phyloP scores from a whole-genome alignment of 108 stramenopile genomes.

The Craspedostauros australis region DNA sequence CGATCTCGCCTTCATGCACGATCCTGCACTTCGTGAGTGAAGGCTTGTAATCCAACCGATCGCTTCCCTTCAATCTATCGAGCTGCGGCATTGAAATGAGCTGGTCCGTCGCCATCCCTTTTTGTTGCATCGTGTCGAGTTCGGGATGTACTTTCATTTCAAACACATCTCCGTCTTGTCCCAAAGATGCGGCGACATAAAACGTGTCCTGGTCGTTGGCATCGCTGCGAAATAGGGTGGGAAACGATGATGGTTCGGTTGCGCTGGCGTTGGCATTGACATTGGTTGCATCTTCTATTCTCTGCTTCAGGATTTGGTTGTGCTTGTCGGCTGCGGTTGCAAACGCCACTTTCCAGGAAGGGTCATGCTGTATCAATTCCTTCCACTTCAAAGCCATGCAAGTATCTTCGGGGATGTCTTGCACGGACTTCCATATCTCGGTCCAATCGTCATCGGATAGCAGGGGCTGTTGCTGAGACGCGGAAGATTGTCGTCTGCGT shows the following conservation, averaged over 20 bases:
- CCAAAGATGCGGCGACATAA: conserved; percentile 56
- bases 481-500: neutral
- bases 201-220: no score
- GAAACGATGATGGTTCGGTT: neutral
- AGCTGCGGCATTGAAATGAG: conserved; percentile 13
- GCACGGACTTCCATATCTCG: conserved; percentile 23
- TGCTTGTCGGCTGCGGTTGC: conserved; percentile 22
- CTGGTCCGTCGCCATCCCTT: no score
- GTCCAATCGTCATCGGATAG: conserved; percentile 22
- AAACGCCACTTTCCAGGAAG: conserved; percentile 18
- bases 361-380: conserved; percentile 11
- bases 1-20: conserved; percentile 22
- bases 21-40: conserved; percentile 71
- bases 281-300: conserved; percentile 5
- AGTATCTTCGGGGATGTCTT: neutral
- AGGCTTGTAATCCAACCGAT: conserved; percentile 48
- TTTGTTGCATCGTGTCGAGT: no score
- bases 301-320: conserved; percentile 23
- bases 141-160: conserved; percentile 35
- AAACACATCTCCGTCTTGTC: conserved; percentile 39
- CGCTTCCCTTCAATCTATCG: neutral
- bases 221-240: conserved; percentile 17
- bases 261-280: neutral
- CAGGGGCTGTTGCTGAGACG: neutral
- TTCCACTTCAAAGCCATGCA: conserved; percentile 10